Conservation (phyloP, 768 basidiomycete genomes). For the Gelatoporia subvermispora region DNA sequence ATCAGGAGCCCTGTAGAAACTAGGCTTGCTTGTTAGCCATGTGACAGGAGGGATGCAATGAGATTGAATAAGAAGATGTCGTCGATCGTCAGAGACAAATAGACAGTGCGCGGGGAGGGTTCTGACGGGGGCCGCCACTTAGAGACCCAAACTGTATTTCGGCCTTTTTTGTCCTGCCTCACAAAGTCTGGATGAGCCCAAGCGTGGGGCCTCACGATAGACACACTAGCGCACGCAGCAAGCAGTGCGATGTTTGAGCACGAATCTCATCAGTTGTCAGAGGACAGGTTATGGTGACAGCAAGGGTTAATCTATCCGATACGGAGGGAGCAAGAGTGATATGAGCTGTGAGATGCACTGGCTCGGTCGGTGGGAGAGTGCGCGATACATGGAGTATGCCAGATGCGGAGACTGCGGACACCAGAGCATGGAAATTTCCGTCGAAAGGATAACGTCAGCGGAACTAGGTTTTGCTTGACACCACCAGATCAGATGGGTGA, state of each 20-base stretch:
- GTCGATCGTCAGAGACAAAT: slow-evolving; percentile 10
- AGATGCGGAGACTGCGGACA: background rate
- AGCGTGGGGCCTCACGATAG: background rate
- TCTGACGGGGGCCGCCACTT: background rate
- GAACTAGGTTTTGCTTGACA: slow-evolving; percentile 2
- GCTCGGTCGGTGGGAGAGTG: background rate
- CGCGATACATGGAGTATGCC: background rate
- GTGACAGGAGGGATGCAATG: slow-evolving; percentile 13
- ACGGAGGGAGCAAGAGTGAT: background rate
- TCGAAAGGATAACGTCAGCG: slow-evolving; percentile 37
- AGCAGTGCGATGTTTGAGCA: background rate
- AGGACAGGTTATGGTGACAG: background rate
- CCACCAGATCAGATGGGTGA: slow-evolving; percentile 15
- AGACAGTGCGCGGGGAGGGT: background rate
- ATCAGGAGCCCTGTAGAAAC: slow-evolving; percentile 13
- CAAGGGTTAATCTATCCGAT: background rate
- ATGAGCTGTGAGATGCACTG: background rate
- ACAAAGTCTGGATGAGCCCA: background rate
- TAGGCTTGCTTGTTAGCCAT: slow-evolving; percentile 8
- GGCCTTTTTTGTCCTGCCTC: slow-evolving; percentile 1
- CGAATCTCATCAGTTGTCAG: background rate
- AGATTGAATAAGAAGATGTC: slow-evolving; percentile 6
- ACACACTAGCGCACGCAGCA: background rate
- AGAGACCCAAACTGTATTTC: background rate
- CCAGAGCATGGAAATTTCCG: slow-evolving; percentile 28